phyloP scores from a whole-genome alignment of 106 monocot genomes.

The Allium fistulosum region DNA sequence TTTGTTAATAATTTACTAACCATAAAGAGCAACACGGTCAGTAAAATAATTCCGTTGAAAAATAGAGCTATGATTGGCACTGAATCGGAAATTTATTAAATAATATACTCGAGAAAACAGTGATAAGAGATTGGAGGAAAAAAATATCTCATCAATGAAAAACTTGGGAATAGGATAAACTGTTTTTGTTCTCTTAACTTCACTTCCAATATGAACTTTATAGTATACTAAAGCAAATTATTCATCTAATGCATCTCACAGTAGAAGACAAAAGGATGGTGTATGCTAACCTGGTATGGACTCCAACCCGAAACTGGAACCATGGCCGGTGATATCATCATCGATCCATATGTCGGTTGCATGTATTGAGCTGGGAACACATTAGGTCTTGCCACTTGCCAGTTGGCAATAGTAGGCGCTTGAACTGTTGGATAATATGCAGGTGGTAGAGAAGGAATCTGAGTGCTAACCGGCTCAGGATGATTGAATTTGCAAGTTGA shows the following conservation, averaged over 20 bases:
- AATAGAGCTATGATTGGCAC: no score
- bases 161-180: no score
- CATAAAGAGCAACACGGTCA: no score
- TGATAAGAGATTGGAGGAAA: no score
- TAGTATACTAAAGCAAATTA: no score
- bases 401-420: background rate
- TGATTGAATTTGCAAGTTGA: constrained; percentile 89
- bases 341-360: constrained; percentile 59
- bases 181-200: no score
- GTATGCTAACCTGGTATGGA: constrained; percentile 4
- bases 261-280: background rate
- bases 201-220: no score
- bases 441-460: constrained; percentile 31
- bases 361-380: constrained; percentile 50
- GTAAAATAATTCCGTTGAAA: no score
- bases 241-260: background rate
- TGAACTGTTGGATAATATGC: constrained; percentile 48
- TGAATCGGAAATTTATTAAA: no score
- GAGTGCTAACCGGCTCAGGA: constrained; percentile 40
- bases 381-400: constrained; percentile 29
- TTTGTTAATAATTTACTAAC: no score
- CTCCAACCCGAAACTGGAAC: constrained; percentile 61
- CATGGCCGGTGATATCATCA: constrained; percentile 58
- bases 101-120: no score
- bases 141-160: no score